phyloP scores from a whole-genome alignment of 2,329 filamentous ascomycete species.

The Fusarium incarnatum region DNA sequence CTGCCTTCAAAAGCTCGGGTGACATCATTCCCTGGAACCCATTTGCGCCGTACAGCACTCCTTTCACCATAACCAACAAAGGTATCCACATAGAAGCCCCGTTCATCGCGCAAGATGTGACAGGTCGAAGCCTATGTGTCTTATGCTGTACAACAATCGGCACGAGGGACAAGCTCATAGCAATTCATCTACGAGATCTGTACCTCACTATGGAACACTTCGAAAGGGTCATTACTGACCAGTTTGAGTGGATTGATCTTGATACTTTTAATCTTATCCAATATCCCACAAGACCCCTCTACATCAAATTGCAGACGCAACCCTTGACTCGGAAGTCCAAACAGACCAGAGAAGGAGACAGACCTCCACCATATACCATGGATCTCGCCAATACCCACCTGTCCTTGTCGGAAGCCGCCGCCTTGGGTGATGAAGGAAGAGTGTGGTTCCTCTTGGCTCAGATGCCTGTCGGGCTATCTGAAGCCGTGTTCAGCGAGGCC shows the following conservation, averaged over 20 bases:
- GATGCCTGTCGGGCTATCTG: rapidly evolving
- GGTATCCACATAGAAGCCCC: constrained; percentile 13
- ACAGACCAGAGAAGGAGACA: rapidly evolving
- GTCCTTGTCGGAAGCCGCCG: background rate
- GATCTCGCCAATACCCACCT: background rate
- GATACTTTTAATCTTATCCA: background rate
- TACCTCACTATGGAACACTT: constrained; percentile 33
- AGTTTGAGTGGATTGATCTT: constrained; percentile 1
- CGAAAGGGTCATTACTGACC: background rate
- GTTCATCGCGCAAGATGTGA: background rate
- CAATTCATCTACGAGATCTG: background rate
- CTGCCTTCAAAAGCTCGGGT: background rate
- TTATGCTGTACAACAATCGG: constrained; percentile 5
- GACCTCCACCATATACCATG: background rate
- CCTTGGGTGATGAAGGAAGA: background rate
- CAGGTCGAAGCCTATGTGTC: background rate
- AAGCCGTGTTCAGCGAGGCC: rapidly evolving
- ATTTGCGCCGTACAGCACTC: background rate
- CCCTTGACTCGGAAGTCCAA: rapidly evolving
- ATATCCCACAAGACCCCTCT: background rate
- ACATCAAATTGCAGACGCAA: background rate
- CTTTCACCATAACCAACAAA: constrained; percentile 11
- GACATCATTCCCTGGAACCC: constrained; percentile 17
- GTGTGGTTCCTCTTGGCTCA: constrained; percentile 7
- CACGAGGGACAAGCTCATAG: background rate